Conservation (phyloP, 208 protist species). For the Wallacemonas sp. region DNA sequence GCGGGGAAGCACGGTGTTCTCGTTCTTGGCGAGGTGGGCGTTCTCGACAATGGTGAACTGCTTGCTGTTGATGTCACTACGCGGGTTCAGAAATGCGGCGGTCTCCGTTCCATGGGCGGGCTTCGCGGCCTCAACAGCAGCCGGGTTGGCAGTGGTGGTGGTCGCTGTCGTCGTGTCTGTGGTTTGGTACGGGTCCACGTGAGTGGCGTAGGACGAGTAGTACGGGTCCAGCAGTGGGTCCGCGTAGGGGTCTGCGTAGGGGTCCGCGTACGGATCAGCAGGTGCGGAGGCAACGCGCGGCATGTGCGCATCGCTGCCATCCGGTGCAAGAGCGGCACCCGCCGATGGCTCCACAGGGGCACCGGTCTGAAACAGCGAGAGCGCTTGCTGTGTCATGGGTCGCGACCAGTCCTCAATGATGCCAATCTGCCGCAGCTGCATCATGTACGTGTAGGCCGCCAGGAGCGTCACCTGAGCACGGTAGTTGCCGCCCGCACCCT, state of each 20-base stretch:
- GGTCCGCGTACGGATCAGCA: constrained; percentile 26
- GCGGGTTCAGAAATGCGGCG: constrained; percentile 10
- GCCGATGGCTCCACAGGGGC: too few relatives aligned
- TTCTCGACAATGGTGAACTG: constrained; percentile 4
- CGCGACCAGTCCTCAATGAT: constrained; percentile 22
- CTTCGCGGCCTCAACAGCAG: too few relatives aligned
- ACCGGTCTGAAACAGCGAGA: constrained; percentile 4
- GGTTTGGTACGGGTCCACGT: constrained; percentile 1
- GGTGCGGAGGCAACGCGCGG: too few relatives aligned
- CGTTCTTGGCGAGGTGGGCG: constrained; percentile 9
- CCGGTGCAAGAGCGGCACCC: too few relatives aligned
- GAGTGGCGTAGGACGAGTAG: neutral
- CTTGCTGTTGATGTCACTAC: constrained; percentile 19
- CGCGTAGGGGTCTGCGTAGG: neutral
- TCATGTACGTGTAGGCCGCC: constrained; percentile 54
- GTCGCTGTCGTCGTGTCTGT: neutral
- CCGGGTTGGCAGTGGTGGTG: neutral
- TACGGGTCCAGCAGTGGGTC: constrained; percentile 19
- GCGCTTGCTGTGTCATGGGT: neutral
- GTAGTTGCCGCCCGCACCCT: constrained; percentile 59
- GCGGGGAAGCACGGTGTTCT: constrained; percentile 31
- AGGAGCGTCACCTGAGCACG: constrained; percentile 47
- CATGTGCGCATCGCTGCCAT: too few relatives aligned
- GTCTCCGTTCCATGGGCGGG: too few relatives aligned
- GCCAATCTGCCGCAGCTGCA: constrained; percentile 51